Evolutionary conservation across 2,329 filamentous ascomycete genomes (phyloP).

Genomic region (Rhynchosporium graminicola): DNA sequence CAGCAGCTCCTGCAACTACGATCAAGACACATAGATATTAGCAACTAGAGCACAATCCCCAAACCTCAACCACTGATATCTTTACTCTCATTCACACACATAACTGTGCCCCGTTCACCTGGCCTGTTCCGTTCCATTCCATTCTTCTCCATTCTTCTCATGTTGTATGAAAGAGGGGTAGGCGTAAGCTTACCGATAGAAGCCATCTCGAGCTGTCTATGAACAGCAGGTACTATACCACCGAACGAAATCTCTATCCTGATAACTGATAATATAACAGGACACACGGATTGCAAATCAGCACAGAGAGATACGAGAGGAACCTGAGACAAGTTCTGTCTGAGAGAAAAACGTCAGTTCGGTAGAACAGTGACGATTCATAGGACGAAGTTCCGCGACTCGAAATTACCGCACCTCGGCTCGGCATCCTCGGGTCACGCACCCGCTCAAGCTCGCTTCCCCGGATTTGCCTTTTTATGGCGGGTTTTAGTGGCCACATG

Average conservation of each 20-base stretch:
- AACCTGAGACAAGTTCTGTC: too few species aligned
- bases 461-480: not conserved
- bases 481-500: too few species aligned
- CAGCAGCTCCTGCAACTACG: constrained; percentile 37
- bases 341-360: too few species aligned
- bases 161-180: not conserved
- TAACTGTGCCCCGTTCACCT: not conserved
- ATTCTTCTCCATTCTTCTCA: not conserved
- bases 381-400: not conserved
- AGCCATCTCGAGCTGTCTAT: not conserved
- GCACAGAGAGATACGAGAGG: too few species aligned
- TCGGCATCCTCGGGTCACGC: not conserved
- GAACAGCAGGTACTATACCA: not conserved
- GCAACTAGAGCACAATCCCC: not conserved
- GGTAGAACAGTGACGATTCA: not conserved
- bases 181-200: constrained; percentile 1
- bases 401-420: not conserved
- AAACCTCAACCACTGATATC: too few species aligned
- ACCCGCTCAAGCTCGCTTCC: not conserved
- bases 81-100: not conserved
- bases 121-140: not conserved
- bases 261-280: too few species aligned
- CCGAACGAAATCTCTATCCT: not conserved
- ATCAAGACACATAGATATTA: constrained; percentile 24
- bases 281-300: too few species aligned